Evolutionary conservation across 1,284 basidiomycete species (phyloP).

Genomic region (Ustilago bromivora): DNA sequence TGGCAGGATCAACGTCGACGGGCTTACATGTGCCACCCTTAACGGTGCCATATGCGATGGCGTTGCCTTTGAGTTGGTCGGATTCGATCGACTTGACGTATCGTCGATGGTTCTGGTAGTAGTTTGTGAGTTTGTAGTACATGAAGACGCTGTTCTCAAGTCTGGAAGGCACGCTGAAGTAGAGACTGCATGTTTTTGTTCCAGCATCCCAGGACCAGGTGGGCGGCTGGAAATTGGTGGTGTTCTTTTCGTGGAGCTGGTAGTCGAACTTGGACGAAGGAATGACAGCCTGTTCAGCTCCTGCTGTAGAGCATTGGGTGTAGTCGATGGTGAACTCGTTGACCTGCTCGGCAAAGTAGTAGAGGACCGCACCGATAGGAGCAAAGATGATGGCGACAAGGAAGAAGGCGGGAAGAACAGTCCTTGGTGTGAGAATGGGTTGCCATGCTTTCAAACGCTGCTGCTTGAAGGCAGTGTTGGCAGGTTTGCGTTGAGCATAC

Average conservation of each 20-base stretch:
- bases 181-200: slow-evolving; percentile 56
- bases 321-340: slow-evolving; percentile 96
- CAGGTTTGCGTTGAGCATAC: slow-evolving; percentile 64
- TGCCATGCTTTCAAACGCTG: slow-evolving; percentile 99
- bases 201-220: slow-evolving; percentile 53
- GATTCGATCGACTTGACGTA: slow-evolving; percentile 93
- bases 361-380: slow-evolving; percentile 87
- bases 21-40: slow-evolving; percentile 87
- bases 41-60: slow-evolving; percentile 72
- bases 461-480: slow-evolving; percentile 96
- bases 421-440: slow-evolving; percentile 96
- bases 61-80: slow-evolving; percentile 85
- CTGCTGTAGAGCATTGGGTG: slow-evolving; percentile 77
- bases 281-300: slow-evolving; percentile 72
- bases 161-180: slow-evolving; percentile 77
- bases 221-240: slow-evolving; percentile 63
- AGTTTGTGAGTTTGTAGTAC: slow-evolving; percentile 84
- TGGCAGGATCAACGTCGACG: slow-evolving; percentile 72
- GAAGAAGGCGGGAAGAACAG: slow-evolving; percentile 95
- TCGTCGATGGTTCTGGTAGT: slow-evolving; percentile 96
- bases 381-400: slow-evolving; percentile 94
- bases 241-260: slow-evolving; percentile 70
- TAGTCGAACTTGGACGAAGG: slow-evolving; percentile 80
- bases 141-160: slow-evolving; percentile 84
- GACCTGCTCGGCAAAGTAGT: slow-evolving; percentile 75